phyloP scores from a whole-genome alignment of 1,284 basidiomycete genomes.

The Fomes fomentarius region DNA sequence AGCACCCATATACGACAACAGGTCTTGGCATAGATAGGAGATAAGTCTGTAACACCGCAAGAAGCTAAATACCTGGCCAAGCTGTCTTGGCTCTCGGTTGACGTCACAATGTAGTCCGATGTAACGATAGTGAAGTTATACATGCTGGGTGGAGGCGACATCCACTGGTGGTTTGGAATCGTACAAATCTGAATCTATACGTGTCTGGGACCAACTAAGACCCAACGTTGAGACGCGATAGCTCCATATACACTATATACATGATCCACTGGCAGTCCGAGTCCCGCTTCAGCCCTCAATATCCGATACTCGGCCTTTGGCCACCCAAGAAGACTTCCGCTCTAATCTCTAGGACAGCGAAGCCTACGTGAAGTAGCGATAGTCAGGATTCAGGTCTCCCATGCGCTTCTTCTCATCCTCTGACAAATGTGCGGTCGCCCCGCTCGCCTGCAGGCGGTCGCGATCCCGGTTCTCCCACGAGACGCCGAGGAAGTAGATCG shows the following conservation, averaged over 20 bases:
- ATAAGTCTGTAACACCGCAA: background rate
- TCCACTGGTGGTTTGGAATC: too few species aligned
- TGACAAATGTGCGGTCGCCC: slow-evolving; percentile 22
- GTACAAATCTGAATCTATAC: too few species aligned
- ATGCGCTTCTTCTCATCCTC: slow-evolving; percentile 34
- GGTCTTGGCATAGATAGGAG: slow-evolving; percentile 10
- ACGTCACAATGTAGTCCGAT: background rate
- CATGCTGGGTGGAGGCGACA: background rate
- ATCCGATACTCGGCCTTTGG: too few species aligned
- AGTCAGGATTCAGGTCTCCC: slow-evolving; percentile 26
- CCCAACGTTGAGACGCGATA: too few species aligned
- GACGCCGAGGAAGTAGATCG: slow-evolving; percentile 31
- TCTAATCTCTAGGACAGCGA: too few species aligned
- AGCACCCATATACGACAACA: slow-evolving; percentile 4
- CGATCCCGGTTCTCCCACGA: slow-evolving; percentile 30
- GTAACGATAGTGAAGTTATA: background rate
- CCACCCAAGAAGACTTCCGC: too few species aligned
- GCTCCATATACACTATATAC: too few species aligned
- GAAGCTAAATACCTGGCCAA: background rate
- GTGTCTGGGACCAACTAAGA: too few species aligned
- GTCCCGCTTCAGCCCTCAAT: too few species aligned
- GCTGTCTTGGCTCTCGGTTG: background rate
- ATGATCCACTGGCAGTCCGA: too few species aligned
- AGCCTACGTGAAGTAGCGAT: slow-evolving; percentile 22
- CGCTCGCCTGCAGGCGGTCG: slow-evolving; percentile 21